Evolutionary conservation across 1,284 basidiomycete genomes (phyloP).

Genomic region (Apiotrichum sp.): DNA sequence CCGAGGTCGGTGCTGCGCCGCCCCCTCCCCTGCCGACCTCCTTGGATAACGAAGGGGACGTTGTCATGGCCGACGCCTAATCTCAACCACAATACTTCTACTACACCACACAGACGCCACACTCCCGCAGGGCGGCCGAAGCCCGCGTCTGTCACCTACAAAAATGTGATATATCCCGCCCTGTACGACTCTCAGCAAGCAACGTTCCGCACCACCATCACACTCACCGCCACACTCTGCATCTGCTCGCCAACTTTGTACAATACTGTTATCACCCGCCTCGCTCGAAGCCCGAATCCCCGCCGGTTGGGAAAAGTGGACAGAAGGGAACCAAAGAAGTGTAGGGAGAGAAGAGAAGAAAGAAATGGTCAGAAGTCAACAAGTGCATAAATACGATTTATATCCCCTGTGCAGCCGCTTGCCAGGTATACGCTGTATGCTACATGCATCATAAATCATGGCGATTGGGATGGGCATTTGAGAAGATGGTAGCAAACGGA

Average conservation of each 20-base stretch:
- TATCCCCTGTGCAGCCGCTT: not conserved
- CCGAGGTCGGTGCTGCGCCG: constrained; percentile 17
- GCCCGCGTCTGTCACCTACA: too few relatives aligned
- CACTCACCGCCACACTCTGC: not conserved
- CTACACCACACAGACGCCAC: not conserved
- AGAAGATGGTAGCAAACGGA: not conserved
- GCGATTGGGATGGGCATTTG: not conserved
- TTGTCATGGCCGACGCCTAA: constrained; percentile 15
- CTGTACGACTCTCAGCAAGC: not conserved
- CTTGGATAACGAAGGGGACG: constrained; percentile 16
- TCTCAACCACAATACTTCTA: not conserved
- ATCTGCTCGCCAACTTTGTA: not conserved
- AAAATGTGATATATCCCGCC: not conserved
- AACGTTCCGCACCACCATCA: not conserved
- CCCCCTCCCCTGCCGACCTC: not conserved
- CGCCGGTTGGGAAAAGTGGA: not conserved
- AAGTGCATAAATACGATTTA: not conserved
- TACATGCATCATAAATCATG: constrained; percentile 1
- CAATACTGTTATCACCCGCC: not conserved
- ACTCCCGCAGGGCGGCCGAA: not conserved
- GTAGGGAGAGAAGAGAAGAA: not conserved
- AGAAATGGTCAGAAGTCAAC: not conserved
- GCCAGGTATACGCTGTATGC: constrained; percentile 1
- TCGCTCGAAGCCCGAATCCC: not conserved
- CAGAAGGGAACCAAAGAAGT: not conserved